These are phyloP conservation scores for Amesomyces nigricolor DNA, from an alignment of 2,329 filamentous ascomycete species.

Conservation along the genomic window DNA sequence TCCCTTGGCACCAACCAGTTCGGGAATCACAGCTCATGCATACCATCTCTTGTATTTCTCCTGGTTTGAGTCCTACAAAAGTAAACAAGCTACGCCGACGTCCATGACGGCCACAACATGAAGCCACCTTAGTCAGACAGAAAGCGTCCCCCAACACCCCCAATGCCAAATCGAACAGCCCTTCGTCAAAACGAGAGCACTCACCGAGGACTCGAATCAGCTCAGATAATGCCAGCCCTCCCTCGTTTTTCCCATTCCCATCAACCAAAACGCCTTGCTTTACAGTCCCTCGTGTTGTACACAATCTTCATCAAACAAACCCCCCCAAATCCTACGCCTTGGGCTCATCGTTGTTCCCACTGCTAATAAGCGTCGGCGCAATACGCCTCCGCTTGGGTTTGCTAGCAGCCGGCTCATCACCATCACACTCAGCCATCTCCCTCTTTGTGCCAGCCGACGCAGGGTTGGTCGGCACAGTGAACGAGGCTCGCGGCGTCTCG, in stretches of 20 bases:
- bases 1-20: too few relatives aligned
- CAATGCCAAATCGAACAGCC: neutral
- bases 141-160: neutral
- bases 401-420: slow-evolving; percentile 40
- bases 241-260: neutral
- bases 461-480: slow-evolving; percentile 42
- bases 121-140: too few relatives aligned
- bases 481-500: slow-evolving; percentile 68
- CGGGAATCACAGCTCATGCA: too few relatives aligned
- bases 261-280: neutral
- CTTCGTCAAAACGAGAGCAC: neutral
- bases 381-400: slow-evolving; percentile 65
- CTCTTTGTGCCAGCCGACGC: slow-evolving; percentile 43
- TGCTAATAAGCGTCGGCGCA: slow-evolving; percentile 56
- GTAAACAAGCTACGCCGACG: neutral
- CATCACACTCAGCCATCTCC: slow-evolving; percentile 51
- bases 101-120: neutral
- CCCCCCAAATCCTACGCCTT: neutral
- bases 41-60: neutral
- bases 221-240: neutral
- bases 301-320: neutral
- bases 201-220: neutral
- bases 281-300: neutral
- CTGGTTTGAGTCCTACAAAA: neutral
- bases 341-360: neutral